phyloP scores from a whole-genome alignment of 805 yeast species.

The Pichia deserticola region DNA sequence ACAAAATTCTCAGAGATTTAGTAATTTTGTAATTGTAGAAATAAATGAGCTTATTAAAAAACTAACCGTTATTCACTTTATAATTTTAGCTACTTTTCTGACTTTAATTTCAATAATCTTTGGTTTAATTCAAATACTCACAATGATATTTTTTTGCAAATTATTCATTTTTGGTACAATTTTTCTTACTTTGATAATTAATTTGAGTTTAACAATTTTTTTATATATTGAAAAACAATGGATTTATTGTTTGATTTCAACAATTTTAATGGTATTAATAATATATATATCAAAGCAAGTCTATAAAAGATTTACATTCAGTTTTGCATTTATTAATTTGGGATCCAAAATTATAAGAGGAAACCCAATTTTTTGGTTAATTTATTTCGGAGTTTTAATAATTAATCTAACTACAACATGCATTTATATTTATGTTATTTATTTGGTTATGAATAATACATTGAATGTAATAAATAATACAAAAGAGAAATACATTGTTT shows the following conservation, averaged over 20 bases:
- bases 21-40: not conserved
- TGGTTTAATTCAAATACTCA: conserved; percentile 1
- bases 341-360: conserved; percentile 66
- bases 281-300: conserved; percentile 15
- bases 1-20: not conserved
- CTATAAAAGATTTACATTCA: conserved; percentile 22
- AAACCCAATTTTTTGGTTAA: conserved; percentile 59
- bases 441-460: conserved; percentile 46
- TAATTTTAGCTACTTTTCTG: not conserved
- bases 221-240: not conserved
- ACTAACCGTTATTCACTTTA: not conserved
- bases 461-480: no score
- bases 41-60: not conserved
- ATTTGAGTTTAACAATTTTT: not conserved
- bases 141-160: not conserved
- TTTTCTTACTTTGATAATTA: not conserved
- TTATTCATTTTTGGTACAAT: not conserved
- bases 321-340: conserved; percentile 20
- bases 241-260: conserved; percentile 12
- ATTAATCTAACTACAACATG: conserved; percentile 56
- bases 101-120: not conserved
- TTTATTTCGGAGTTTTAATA: conserved; percentile 32
- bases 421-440: conserved; percentile 59
- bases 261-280: conserved; percentile 21
- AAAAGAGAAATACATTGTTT: conserved; percentile 15